Base-by-base conservation (phyloP, 441 rosid genomes). In the Viola pubescens region DNA sequence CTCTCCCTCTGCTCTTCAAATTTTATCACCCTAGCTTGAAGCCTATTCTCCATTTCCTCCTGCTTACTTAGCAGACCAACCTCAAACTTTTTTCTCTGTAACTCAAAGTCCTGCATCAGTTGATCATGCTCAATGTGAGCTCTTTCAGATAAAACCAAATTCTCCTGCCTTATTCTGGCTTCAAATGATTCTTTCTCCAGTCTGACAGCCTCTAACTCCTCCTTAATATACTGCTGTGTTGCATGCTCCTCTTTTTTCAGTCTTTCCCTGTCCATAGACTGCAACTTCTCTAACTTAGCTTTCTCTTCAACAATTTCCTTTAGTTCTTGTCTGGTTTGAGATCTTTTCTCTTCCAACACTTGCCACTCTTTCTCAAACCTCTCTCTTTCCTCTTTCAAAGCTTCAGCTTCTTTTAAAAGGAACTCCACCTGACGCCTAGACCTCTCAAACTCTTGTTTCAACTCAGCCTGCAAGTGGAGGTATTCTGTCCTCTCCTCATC, bases 331-430 rank as follows among this genome's bases (percentile, higher is more conserved):
- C 52, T 56, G 52, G 80, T 69, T 58, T 77, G 80, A 62, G 63
- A 73, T 70, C 78, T 86, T 75, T 82, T 87, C 68, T 75, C 85
- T 80, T 87, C 94, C 76, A 92, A 73, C 51, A 66, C 79, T 62
- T 79, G 87, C 87, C 91, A 81, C 55, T 89, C 94, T 70, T 77
- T 85, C 83, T 87, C 88, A 74, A 87, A 89, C 55, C 69, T 89
- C 61, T 80, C 82, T 70, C 77, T 84, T 37, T 87, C 91, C 69
- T 65, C 78, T 61, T 81, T 82, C 77, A 92, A 76, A 61, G 85
- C 94, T 56, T 85, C 82, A 46, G 58, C 70, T 68, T 85, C 87
- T 75, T 76, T 87, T 65, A 75, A 59, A 73, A 89, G 86, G 61
- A 73, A 72, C 69, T 84, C 88, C 69, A 77, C 78, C 64, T 76